A percentile compares a stretch with the other conserved stretches of the same genome.
Conservation (phyloP, 2,329 filamentous ascomycete genomes). For the Simplicillium aogashimaense region DNA sequence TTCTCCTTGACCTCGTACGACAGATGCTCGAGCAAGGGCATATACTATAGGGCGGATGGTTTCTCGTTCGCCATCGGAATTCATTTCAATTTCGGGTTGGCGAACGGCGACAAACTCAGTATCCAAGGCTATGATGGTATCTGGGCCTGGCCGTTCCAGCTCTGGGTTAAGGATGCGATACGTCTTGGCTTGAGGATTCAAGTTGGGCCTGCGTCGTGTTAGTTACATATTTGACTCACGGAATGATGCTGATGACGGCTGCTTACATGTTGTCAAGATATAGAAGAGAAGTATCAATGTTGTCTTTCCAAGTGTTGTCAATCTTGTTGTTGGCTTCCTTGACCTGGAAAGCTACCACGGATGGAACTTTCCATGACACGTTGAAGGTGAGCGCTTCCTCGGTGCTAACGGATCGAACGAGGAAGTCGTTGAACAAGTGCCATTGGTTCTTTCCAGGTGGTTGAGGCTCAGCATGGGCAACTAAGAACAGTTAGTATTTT, state of each 20-base stretch:
- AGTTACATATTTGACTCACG: slow-evolving; percentile 10
- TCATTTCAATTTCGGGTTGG: slow-evolving; percentile 91
- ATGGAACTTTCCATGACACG: slow-evolving; percentile 84
- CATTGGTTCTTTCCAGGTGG: slow-evolving; percentile 59
- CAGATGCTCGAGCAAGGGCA: slow-evolving; percentile 85
- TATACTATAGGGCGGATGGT: slow-evolving; percentile 87
- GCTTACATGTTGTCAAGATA: slow-evolving; percentile 58
- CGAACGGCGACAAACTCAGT: slow-evolving; percentile 93
- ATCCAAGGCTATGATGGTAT: slow-evolving; percentile 78
- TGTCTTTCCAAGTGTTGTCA: slow-evolving; percentile 77
- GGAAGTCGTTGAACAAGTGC: slow-evolving; percentile 97
- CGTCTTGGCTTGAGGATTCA: slow-evolving; percentile 33
- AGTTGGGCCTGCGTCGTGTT: slow-evolving; percentile 25
- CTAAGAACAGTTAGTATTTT: slow-evolving; percentile 28
- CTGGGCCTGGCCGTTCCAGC: slow-evolving; percentile 57
- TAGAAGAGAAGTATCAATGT: slow-evolving; percentile 73
- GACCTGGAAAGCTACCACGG: slow-evolving; percentile 76
- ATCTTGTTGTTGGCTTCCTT: slow-evolving; percentile 73
- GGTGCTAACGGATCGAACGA: slow-evolving; percentile 69
- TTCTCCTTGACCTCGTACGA: slow-evolving; percentile 70
- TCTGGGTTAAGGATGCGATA: slow-evolving; percentile 48
- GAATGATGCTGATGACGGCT: background rate
- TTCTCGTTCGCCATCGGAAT: slow-evolving; percentile 83
- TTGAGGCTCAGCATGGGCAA: slow-evolving; percentile 54
- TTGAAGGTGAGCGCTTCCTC: slow-evolving; percentile 88